These are phyloP conservation scores for Sungouiozyma intestinalis DNA, from an alignment of 805 yeast genomes.

Conservation along the genomic window DNA sequence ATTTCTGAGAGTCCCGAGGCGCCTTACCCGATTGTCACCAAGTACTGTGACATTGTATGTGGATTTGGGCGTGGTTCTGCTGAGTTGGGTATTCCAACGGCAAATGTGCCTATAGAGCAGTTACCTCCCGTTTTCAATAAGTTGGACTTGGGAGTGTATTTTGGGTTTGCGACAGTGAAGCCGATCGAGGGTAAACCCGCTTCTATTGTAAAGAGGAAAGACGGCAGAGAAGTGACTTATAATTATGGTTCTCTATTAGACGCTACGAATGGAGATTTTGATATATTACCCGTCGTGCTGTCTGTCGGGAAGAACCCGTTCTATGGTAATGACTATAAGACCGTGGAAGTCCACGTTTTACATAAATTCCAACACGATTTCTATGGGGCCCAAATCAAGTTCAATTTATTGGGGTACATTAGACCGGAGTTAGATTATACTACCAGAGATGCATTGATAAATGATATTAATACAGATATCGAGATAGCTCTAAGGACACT, in stretches of 20 bases:
- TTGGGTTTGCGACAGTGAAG: constrained; percentile 54
- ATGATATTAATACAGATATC: constrained; percentile 76
- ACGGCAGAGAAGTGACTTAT: constrained; percentile 39
- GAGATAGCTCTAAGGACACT: constrained; percentile 38
- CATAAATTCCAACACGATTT: constrained; percentile 59
- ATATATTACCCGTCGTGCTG: constrained; percentile 77
- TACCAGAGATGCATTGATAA: constrained; percentile 71
- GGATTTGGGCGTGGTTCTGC: constrained; percentile 96
- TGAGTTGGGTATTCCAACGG: constrained; percentile 92
- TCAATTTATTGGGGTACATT: constrained; percentile 74
- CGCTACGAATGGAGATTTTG: constrained; percentile 29
- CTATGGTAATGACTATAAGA: constrained; percentile 65
- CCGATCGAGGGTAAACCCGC: constrained; percentile 9
- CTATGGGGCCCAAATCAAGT: constrained; percentile 70
- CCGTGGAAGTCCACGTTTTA: constrained; percentile 80
- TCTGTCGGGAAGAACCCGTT: constrained; percentile 95
- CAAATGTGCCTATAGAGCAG: constrained; percentile 61
- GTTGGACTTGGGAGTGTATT: constrained; percentile 75
- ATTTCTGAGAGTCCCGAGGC: constrained; percentile 34
- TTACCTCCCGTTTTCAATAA: constrained; percentile 32
- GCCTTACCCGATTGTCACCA: constrained; percentile 41
- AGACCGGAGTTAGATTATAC: constrained; percentile 86
- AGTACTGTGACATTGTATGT: constrained; percentile 42
- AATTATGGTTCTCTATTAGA: constrained; percentile 49
- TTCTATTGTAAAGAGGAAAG: constrained; percentile 25